Percentiles rank a stretch among this genome's conserved stretches.
These are phyloP conservation scores for Phytophthora capsici DNA, from an alignment of 352 stramenopile genomes.

Conservation along the genomic window DNA sequence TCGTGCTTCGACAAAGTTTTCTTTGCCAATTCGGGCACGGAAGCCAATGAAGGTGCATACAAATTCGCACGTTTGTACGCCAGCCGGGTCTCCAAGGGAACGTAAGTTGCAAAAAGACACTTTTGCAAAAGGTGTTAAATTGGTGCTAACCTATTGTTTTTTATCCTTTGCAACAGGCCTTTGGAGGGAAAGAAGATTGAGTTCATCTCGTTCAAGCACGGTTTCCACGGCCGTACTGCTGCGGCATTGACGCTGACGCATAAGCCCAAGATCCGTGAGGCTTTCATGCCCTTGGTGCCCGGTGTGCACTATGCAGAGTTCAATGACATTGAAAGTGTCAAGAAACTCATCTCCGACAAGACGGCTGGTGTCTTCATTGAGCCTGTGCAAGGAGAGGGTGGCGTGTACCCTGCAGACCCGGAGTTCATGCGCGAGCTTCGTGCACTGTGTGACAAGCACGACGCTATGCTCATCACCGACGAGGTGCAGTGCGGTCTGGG, in stretches of 20 bases:
- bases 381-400: constrained; percentile 93
- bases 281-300: constrained; percentile 84
- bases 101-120: constrained; percentile 45
- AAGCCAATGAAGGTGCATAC: constrained; percentile 90
- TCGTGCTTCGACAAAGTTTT: constrained; percentile 98
- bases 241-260: constrained; percentile 83
- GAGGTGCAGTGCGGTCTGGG: constrained; percentile 98
- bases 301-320: constrained; percentile 77
- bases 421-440: constrained; percentile 93
- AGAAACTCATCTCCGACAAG: constrained; percentile 72
- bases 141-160: constrained; percentile 3
- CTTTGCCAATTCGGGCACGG: constrained; percentile 97
- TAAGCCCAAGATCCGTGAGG: constrained; percentile 88
- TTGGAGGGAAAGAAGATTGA: constrained; percentile 82
- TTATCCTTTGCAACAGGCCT: constrained; percentile 36
- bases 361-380: constrained; percentile 85
- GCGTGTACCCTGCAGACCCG: constrained; percentile 90
- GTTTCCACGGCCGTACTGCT: constrained; percentile 86
- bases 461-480: constrained; percentile 97
- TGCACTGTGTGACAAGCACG: constrained; percentile 93
- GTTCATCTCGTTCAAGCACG: constrained; percentile 90
- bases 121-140: background rate
- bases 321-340: constrained; percentile 88
- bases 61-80: constrained; percentile 89
- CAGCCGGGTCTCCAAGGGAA: constrained; percentile 68